Conservation (phyloP, 768 basidiomycete species). For the Lactarius deliciosus region DNA sequence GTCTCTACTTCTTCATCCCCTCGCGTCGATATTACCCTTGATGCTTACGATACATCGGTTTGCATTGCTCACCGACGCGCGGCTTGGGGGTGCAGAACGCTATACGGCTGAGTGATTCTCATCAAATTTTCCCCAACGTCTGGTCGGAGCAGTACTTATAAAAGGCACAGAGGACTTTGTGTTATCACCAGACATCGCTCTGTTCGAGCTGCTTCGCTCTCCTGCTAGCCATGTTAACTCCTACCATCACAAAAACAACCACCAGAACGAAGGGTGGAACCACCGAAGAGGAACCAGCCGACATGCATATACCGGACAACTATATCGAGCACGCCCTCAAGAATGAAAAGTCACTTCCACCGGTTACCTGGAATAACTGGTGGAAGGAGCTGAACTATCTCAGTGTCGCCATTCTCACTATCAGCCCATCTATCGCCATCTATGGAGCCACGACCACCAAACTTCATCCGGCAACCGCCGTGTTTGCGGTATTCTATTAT, state of each 20-base stretch:
- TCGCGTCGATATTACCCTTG: not conserved
- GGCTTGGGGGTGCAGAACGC: not conserved
- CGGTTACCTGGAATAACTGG: slow-evolving; percentile 45
- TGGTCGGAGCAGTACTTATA: slow-evolving; percentile 1
- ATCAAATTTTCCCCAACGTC: not conserved
- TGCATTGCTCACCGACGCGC: not conserved
- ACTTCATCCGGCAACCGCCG: slow-evolving; percentile 67
- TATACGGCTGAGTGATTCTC: not conserved
- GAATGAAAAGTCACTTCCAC: slow-evolving; percentile 48
- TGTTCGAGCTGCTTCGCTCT: not conserved
- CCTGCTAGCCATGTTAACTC: not conserved
- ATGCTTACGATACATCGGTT: not conserved
- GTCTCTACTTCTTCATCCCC: not conserved
- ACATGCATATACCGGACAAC: slow-evolving; percentile 50
- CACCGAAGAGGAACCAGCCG: slow-evolving; percentile 32
- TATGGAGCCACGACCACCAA: slow-evolving; percentile 65
- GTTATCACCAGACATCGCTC: not conserved
- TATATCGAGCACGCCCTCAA: slow-evolving; percentile 52
- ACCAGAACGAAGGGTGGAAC: not conserved
- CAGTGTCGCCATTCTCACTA: slow-evolving; percentile 65
- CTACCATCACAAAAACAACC: not conserved
- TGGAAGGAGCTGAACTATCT: slow-evolving; percentile 71
- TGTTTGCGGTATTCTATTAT: slow-evolving; percentile 66
- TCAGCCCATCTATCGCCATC: slow-evolving; percentile 72
- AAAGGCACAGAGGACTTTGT: not conserved